Evolutionary conservation across 176 grass and related monocot genomes (phyloP), one percentile per base, ranked within the genome.

Genomic region (Aegilops speltoides): DNA sequence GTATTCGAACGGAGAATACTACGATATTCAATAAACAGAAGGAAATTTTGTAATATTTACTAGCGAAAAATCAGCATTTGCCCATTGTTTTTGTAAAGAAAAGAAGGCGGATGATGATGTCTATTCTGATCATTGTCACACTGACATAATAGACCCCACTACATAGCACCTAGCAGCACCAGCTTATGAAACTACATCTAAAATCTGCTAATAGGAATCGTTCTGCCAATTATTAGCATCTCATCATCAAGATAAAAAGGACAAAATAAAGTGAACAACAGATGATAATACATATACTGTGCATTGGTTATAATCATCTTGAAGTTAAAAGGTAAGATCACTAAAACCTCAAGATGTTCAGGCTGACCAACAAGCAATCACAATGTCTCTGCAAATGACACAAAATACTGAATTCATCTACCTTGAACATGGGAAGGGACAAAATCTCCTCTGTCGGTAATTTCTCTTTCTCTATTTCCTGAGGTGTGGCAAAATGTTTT

Each of bases 371-470:
- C 50, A 54, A 54, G 29, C 32, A 16, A 8, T 19, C 79, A 54
- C 50, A 20, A 81, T 56, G 6, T 81, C 15, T 72, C 64, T 67
- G 31, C 68, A 89, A 75, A 84, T 79, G 37, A 68, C 76, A 87
- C 77, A 40, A 43, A 45, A 65, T 29, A 80, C 28, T 38, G 79
- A 85, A 4, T 73, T 81, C 41, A 70, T 38, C 33, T 93, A 98
- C 95, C 95, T 96, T 94, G 68, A 98, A 98, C 93, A 96, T 98
- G 34, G 93, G 93, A 83, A 96, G 93, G 79, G 91, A 98, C 84
- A 96, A 85, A 91, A 98, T 98, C 79, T 96, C 93, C 76, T 98
- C 92, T 14, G 88, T 89, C 24, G 88, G 88, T 88, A 98, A 76
- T 92, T 94, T 98, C 16, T 93, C 90, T 76, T 74, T 92, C 78